phyloP scores from a whole-genome alignment of 2,329 filamentous ascomycete genomes.

The Pseudogymnoascus sp. region DNA sequence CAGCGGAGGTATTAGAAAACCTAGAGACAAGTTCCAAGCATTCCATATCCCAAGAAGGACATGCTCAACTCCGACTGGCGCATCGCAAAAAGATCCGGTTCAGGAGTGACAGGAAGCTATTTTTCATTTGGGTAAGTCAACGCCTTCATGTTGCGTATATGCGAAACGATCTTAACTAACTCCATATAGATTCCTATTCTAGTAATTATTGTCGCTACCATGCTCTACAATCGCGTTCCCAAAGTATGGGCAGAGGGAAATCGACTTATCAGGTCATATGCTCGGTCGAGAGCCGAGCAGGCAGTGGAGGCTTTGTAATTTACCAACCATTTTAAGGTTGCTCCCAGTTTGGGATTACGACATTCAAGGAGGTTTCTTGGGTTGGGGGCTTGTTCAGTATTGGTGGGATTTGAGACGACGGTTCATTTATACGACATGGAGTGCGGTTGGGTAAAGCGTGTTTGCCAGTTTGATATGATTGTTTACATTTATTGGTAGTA shows the following conservation, averaged over 20 bases:
- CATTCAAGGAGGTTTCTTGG: neutral
- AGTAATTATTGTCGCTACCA: slow-evolving; percentile 39
- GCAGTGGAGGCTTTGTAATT: slow-evolving; percentile 10
- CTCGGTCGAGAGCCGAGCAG: slow-evolving; percentile 26
- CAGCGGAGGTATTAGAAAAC: slow-evolving; percentile 29
- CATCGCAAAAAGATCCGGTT: slow-evolving; percentile 52
- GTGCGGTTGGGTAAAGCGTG: slow-evolving; percentile 6
- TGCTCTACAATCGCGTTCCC: slow-evolving; percentile 44
- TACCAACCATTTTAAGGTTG: neutral
- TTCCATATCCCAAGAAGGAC: slow-evolving; percentile 55
- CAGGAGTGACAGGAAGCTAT: slow-evolving; percentile 55
- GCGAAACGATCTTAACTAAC: slow-evolving; percentile 17
- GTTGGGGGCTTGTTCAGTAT: neutral
- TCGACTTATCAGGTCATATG: slow-evolving; percentile 17
- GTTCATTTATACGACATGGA: neutral
- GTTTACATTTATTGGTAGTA: neutral
- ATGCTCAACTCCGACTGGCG: slow-evolving; percentile 51
- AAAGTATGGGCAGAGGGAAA: slow-evolving; percentile 31
- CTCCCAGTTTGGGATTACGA: neutral
- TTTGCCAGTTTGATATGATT: slow-evolving; percentile 8
- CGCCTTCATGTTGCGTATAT: neutral
- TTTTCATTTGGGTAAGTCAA: slow-evolving; percentile 55
- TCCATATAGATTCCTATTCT: slow-evolving; percentile 41
- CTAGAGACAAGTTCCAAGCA: slow-evolving; percentile 55
- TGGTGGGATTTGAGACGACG: neutral